phyloP scores from a whole-genome alignment of 345 rosid species.

The Brassica napus region Da-Ae NC_063449.1:18319501-18320000 shows the following conservation, averaged over 20 bases:
- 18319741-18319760: neutral
- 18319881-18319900: constrained; percentile 21
- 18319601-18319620: constrained; percentile 2
- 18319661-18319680: neutral
- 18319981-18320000: neutral
- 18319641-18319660: constrained; percentile 10
- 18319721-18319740: constrained; percentile 5
- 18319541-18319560: neutral
- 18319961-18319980: neutral
- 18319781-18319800: constrained; percentile 20
- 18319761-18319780: constrained; percentile 17
- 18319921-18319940: constrained; percentile 4
- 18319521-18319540: too few relatives aligned
- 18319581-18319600: constrained; percentile 7
- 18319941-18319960: neutral
- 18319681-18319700: constrained; percentile 24
- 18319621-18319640: constrained; percentile 10
- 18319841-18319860: constrained; percentile 25
- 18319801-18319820: constrained; percentile 24
- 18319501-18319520: too few relatives aligned
- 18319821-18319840: neutral
- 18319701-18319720: constrained; percentile 7
- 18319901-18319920: neutral
- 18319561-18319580: constrained; percentile 14
- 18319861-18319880: constrained; percentile 20